These are phyloP conservation scores for Xerocomus brunneocitrinus DNA, from an alignment of 768 basidiomycete species.

Conservation along the genomic window DNA sequence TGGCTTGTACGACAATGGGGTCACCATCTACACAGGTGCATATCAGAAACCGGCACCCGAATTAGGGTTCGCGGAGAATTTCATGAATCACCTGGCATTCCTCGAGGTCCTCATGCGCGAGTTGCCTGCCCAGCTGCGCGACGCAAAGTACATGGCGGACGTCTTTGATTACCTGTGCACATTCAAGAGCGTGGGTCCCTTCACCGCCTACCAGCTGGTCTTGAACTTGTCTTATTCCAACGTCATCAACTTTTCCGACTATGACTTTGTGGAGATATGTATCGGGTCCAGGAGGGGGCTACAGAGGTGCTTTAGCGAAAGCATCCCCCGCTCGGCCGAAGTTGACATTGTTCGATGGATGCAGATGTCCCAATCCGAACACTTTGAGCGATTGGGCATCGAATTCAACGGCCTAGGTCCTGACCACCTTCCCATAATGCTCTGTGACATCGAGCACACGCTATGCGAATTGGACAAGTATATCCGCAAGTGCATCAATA, in stretches of 20 bases:
- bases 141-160: conserved; percentile 55
- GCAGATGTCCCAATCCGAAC: conserved; percentile 50
- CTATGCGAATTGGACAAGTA: conserved; percentile 82
- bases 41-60: conserved; percentile 70
- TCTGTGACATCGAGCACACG: conserved; percentile 74
- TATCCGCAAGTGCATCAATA: conserved; percentile 39
- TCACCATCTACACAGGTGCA: conserved; percentile 60
- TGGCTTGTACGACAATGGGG: conserved; percentile 33
- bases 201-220: conserved; percentile 66
- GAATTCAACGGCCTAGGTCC: conserved; percentile 50
- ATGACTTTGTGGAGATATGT: conserved; percentile 69
- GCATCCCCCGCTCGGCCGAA: conserved; percentile 41
- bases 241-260: conserved; percentile 55
- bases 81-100: conserved; percentile 60
- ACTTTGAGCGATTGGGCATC: conserved; percentile 58
- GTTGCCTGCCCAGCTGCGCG: conserved; percentile 44
- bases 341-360: conserved; percentile 63
- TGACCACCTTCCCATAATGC: conserved; percentile 45
- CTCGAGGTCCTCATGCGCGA: conserved; percentile 58
- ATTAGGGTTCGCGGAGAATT: conserved; percentile 43
- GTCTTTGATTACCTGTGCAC: conserved; percentile 54
- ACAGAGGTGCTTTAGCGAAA: conserved; percentile 58
- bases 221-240: conserved; percentile 55
- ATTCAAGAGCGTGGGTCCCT: conserved; percentile 71
- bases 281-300: conserved; percentile 65